Conservation (phyloP, 73 alveolate genomes). For the Symbiodinium natans region DNA sequence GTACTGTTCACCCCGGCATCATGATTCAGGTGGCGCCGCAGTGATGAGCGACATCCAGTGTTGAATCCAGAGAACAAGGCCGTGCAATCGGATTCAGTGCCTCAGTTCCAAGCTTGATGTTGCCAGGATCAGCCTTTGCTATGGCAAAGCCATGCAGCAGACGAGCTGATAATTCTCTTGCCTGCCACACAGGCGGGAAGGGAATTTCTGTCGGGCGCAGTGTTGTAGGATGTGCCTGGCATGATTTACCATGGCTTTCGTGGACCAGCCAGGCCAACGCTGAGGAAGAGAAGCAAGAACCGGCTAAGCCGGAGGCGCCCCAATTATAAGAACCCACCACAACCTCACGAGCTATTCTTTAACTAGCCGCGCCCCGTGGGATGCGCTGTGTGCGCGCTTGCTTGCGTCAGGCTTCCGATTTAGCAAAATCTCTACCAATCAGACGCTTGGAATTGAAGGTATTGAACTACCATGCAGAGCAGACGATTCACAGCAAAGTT, state of each 20-base stretch:
- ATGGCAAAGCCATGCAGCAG: conserved; percentile 44
- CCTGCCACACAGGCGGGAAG: conserved; percentile 35
- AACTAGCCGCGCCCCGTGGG: no score
- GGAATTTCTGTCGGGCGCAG: not conserved
- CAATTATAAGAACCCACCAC: no score
- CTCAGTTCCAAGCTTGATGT: not conserved
- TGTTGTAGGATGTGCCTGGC: not conserved
- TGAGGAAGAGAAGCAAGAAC: not conserved
- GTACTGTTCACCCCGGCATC: not conserved
- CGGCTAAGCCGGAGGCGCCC: conserved; percentile 10
- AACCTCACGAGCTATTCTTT: no score
- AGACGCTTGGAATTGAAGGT: not conserved
- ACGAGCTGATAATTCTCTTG: conserved; percentile 40
- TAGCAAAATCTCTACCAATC: not conserved
- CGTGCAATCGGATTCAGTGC: not conserved
- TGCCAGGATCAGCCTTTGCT: conserved; percentile 31
- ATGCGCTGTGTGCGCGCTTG: no score
- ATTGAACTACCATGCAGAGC: no score
- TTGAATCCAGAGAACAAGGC: conserved; percentile 33
- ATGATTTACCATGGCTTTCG: no score
- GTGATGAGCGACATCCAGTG: conserved; percentile 35
- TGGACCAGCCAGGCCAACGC: not conserved
- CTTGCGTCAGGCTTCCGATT: not conserved
- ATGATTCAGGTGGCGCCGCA: conserved; percentile 58
- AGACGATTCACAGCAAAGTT: not conserved